A percentile compares a stretch with the other conserved stretches of the same genome.
Evolutionary conservation across 306 rosid species (phyloP).

Genomic region (Gastrolobium villosum): DNA sequence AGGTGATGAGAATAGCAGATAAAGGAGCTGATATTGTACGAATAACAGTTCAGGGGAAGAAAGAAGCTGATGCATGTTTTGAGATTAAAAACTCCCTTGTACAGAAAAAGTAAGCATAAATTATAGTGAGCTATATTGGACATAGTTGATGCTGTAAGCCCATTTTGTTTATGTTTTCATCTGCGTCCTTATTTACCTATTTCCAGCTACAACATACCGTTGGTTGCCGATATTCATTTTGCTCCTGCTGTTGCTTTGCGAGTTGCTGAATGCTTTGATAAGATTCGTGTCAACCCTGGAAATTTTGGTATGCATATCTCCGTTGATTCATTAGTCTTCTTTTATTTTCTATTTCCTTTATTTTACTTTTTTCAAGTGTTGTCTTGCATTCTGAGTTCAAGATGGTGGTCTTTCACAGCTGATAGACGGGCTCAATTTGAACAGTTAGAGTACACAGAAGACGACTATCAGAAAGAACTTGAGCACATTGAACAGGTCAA

Average conservation of each 20-base stretch:
- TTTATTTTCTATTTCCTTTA: not conserved
- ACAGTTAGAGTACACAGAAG: conserved; percentile 86
- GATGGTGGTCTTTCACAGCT: conserved; percentile 66
- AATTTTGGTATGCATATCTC: conserved; percentile 75
- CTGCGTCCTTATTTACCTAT: conserved; percentile 37
- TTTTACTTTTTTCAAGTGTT: not conserved
- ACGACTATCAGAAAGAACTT: conserved; percentile 94
- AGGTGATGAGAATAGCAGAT: conserved; percentile 98
- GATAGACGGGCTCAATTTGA: conserved; percentile 99
- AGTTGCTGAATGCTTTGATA: conserved; percentile 92
- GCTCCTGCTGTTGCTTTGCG: conserved; percentile 88
- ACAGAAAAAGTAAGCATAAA: conserved; percentile 83
- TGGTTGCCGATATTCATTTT: conserved; percentile 95
- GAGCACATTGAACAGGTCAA: conserved; percentile 96
- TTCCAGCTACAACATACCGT: conserved; percentile 83
- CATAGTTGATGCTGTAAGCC: conserved; percentile 31
- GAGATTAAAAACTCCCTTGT: conserved; percentile 92
- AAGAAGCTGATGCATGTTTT: conserved; percentile 97
- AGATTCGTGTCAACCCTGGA: conserved; percentile 96
- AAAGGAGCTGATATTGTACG: conserved; percentile 94
- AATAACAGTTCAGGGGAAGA: conserved; percentile 97
- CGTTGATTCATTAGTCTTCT: conserved; percentile 12
- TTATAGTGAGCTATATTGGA: conserved; percentile 24
- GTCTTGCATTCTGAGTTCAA: conserved; percentile 43
- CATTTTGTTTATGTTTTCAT: conserved; percentile 30